A percentile compares a stretch with the other conserved stretches of the same genome.
phyloP scores from a whole-genome alignment of 2,329 filamentous ascomycete genomes.

The Bipolaris zeicola region DNA sequence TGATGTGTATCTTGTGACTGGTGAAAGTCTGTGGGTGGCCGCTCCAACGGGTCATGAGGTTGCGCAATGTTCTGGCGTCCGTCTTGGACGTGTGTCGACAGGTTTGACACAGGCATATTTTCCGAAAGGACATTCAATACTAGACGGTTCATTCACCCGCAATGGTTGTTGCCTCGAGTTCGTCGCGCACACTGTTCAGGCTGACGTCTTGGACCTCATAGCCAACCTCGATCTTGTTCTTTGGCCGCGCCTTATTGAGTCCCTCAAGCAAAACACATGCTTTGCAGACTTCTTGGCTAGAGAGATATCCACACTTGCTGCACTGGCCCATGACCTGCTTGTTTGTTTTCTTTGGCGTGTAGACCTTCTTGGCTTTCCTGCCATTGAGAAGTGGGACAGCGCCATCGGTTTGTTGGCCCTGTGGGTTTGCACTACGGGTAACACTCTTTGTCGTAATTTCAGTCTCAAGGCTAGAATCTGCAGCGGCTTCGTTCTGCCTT shows the following conservation, averaged over 20 bases:
- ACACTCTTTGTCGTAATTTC: slow-evolving; percentile 60
- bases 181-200: slow-evolving; percentile 29
- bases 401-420: slow-evolving; percentile 25
- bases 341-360: slow-evolving; percentile 38
- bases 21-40: not conserved
- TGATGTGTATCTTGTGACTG: not conserved
- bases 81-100: not conserved
- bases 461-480: slow-evolving; percentile 63
- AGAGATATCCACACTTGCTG: slow-evolving; percentile 89
- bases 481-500: slow-evolving; percentile 66
- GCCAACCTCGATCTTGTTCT: slow-evolving; percentile 42
- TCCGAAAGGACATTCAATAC: not conserved
- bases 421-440: slow-evolving; percentile 50
- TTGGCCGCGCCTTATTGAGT: slow-evolving; percentile 74
- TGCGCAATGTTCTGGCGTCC: not conserved
- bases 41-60: not conserved
- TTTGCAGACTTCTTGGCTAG: slow-evolving; percentile 91
- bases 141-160: slow-evolving; percentile 22
- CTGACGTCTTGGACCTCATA: slow-evolving; percentile 31
- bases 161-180: slow-evolving; percentile 30
- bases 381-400: slow-evolving; percentile 19
- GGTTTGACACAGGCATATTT: too few species aligned
- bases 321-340: slow-evolving; percentile 82
- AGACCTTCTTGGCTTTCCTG: slow-evolving; percentile 31
- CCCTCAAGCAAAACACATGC: slow-evolving; percentile 89